Evolutionary conservation across 192 early-diverging fungal genomes (phyloP), one percentile per base, ranked within the genome.

Genomic region (Linderina pennispora): DNA sequence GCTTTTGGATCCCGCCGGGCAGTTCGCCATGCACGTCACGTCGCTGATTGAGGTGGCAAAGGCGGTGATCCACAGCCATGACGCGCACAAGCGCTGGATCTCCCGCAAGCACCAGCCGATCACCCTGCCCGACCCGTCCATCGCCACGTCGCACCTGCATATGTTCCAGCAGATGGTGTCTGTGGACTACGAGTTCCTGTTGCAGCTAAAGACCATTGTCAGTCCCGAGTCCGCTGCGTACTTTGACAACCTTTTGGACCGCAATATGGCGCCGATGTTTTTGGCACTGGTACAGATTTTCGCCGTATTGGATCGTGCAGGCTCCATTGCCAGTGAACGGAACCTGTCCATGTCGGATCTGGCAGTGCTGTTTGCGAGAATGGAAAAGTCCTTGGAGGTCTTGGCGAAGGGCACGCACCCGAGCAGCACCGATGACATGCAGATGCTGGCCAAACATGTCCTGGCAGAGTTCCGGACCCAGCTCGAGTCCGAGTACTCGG

Each of bases 91-190:
- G 23, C 36, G 25, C 19, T 54, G 52, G 52, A 32, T 39, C 18
- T 33, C 33, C 13, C 51, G 36, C 34, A 45, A 45, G 43, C 40
- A 40, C 16, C 16, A 28, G 21, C 36, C 13, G 3, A 40, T 54
- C 17, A 22, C 15, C 9, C 36, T 52, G 17, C 40, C 41, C 1
- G 6, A 19, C 33, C 16, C 35, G 14, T 9, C 52, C 6, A 21
- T 14, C 22, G 9, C n/a, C 8, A 40, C 52, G 15, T 21, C 24
- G 18, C 34, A 44, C 22, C 18, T 54, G n/a, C 22, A 14, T 22
- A 35, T 54, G 26, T 54, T 54, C 20, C 52, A 45, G 43, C 52
- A 54, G 16, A 54, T 54, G 36, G 52, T 54, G 8, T 44, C 52
- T 20, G 52, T 54, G 14, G 52, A 54, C 36, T 54, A 54, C 25